phyloP scores from a whole-genome alignment of 108 stramenopile genomes.

The Cyclostephanos invisitatus region DNA sequence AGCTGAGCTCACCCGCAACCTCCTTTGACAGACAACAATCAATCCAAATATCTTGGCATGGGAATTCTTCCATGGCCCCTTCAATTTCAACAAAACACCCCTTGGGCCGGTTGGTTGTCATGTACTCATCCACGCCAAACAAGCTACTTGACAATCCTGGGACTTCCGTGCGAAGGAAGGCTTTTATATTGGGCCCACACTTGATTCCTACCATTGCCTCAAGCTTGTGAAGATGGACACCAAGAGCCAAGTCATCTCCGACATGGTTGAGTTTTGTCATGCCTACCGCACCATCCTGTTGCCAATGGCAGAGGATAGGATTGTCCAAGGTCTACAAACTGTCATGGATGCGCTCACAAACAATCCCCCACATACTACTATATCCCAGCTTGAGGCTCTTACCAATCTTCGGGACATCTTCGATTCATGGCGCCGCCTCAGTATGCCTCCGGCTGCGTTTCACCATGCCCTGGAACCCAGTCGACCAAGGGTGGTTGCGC shows the following conservation, averaged over 20 bases:
- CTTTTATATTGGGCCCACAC: not conserved
- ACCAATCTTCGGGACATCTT: not conserved
- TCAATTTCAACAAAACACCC: conserved; percentile 42
- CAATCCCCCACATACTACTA: not conserved
- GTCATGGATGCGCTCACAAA: not conserved
- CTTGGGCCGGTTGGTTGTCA: conserved; percentile 40
- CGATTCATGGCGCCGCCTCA: not conserved
- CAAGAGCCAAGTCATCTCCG: not conserved
- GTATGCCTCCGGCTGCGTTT: too few relatives aligned
- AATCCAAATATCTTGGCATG: conserved; percentile 29
- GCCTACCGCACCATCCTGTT: not conserved
- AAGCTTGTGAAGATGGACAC: too few relatives aligned
- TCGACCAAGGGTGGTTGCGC: too few relatives aligned
- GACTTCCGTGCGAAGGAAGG: not conserved
- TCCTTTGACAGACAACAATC: conserved; percentile 37
- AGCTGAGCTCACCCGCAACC: conserved; percentile 28
- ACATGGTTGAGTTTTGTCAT: not conserved
- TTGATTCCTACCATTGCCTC: too few relatives aligned
- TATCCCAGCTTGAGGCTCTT: not conserved
- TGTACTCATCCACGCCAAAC: conserved; percentile 21
- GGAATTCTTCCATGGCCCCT: conserved; percentile 1
- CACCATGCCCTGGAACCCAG: too few relatives aligned
- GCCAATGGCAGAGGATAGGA: not conserved
- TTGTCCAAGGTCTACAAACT: not conserved
- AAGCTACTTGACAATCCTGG: not conserved